These are phyloP conservation scores for Amauroascus verrucosus DNA, from an alignment of 2,329 filamentous ascomycete genomes.

Conservation along the genomic window DNA sequence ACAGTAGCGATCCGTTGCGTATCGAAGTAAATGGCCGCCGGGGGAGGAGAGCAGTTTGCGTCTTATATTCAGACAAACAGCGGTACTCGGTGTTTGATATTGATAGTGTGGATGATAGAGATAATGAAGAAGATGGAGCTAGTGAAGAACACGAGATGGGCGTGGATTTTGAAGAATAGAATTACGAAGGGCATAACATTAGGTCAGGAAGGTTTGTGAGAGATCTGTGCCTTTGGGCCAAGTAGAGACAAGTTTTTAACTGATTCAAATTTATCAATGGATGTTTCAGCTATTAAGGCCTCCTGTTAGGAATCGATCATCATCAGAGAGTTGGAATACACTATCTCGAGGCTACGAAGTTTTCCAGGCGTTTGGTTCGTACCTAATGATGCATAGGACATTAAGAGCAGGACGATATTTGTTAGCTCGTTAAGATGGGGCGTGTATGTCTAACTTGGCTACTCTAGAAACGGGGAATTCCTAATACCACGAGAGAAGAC, in stretches of 20 bases:
- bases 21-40: constrained; percentile 48
- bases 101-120: constrained; percentile 32
- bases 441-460: no score
- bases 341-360: no score
- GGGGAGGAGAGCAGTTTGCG: constrained; percentile 43
- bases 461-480: no score
- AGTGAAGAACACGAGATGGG: not conserved
- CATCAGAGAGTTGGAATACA: no score
- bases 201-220: not conserved
- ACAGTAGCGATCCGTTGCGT: constrained; percentile 39
- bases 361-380: no score
- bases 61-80: constrained; percentile 45
- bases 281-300: not conserved
- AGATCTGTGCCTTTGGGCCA: no score
- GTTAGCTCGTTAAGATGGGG: no score
- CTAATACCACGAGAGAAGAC: no score
- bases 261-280: not conserved
- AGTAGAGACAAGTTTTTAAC: no score
- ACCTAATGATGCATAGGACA: no score
- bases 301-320: no score
- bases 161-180: not conserved
- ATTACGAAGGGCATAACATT: not conserved
- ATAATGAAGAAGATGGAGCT: constrained; percentile 12
- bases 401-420: no score
- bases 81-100: constrained; percentile 49